These are phyloP conservation scores for Omphalotus guepiniiformis DNA, from an alignment of 768 basidiomycete genomes.

Conservation along the genomic window DNA sequence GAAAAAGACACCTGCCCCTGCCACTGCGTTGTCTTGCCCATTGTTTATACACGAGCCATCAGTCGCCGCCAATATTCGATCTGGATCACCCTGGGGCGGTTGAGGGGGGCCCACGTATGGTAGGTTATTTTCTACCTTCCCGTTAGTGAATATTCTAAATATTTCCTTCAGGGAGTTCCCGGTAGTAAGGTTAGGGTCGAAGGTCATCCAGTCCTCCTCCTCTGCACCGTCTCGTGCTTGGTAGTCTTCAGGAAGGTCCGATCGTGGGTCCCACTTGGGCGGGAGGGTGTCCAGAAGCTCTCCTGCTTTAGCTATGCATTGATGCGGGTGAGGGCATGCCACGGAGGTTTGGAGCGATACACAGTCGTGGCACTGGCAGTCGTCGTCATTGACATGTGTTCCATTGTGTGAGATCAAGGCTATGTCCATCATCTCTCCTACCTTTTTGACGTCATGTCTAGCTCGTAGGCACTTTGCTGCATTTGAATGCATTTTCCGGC, in stretches of 20 bases:
- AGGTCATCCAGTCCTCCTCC: neutral
- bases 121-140: neutral
- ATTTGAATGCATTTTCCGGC: neutral
- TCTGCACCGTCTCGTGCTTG: neutral
- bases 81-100: neutral
- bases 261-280: conserved; percentile 18
- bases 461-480: conserved; percentile 8
- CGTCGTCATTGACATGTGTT: conserved; percentile 7
- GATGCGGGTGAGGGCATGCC: conserved; percentile 14
- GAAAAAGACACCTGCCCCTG: conserved; percentile 11
- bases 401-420: conserved; percentile 12
- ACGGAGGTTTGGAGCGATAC: neutral
- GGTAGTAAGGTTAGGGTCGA: neutral
- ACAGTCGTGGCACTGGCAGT: neutral
- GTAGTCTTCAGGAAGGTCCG: conserved; percentile 7
- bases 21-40: conserved; percentile 12
- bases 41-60: conserved; percentile 16
- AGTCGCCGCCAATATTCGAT: conserved; percentile 5
- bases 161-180: neutral
- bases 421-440: conserved; percentile 6
- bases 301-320: conserved; percentile 13
- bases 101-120: neutral
- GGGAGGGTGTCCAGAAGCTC: conserved; percentile 14
- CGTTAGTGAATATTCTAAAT: conserved; percentile 7
- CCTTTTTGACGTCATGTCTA: conserved; percentile 1